phyloP scores from a whole-genome alignment of 1,139 yeast genomes.

The Candida sp. region DNA sequence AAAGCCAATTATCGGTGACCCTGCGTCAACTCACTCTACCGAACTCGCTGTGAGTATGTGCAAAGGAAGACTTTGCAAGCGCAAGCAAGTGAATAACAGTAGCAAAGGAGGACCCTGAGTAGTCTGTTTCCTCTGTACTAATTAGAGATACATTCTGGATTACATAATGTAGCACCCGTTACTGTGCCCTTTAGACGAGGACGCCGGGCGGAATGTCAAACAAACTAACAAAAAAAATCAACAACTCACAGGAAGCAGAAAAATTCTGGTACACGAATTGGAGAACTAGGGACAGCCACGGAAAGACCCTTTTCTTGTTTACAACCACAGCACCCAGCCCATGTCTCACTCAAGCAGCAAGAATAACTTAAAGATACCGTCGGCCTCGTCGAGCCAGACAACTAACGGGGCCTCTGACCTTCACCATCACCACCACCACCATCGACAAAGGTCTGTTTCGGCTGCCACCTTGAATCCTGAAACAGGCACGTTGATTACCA shows the following conservation, averaged over 20 bases:
- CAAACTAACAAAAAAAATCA: too few species aligned
- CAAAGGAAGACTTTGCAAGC: not conserved
- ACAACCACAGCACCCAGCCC: not conserved
- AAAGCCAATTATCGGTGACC: too few species aligned
- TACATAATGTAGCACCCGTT: too few species aligned
- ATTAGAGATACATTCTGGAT: too few species aligned
- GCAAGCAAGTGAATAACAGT: too few species aligned
- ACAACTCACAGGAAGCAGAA: too few species aligned
- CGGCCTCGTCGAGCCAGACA: not conserved
- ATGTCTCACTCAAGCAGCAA: conserved; percentile 3
- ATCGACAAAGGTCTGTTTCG: conserved; percentile 15
- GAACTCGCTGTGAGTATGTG: not conserved
- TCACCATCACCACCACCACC: not conserved
- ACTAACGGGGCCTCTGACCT: not conserved
- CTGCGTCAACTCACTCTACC: not conserved
- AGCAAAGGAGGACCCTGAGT: too few species aligned
- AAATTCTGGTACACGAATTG: too few species aligned
- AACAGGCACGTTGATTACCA: conserved; percentile 12
- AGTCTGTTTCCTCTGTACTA: too few species aligned
- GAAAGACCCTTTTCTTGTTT: not conserved
- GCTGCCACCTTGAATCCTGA: conserved; percentile 15
- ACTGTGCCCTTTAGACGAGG: too few species aligned
- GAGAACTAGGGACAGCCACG: too few species aligned
- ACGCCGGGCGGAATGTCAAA: too few species aligned
- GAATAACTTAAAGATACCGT: conserved; percentile 1